phyloP scores from a whole-genome alignment of 1,139 yeast species.

The Debaryomycetaceae sp. region DNA sequence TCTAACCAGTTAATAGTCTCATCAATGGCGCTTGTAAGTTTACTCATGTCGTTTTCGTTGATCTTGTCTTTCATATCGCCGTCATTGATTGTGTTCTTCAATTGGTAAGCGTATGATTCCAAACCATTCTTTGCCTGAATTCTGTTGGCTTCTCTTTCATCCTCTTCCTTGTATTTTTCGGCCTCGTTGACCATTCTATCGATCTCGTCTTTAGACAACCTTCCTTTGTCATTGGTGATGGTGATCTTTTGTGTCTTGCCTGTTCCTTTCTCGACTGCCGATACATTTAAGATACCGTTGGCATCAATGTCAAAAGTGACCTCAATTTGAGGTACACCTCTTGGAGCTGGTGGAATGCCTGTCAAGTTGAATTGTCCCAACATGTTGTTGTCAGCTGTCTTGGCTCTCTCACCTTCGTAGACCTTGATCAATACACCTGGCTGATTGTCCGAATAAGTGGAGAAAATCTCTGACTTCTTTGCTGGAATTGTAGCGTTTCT shows the following conservation, averaged over 20 bases:
- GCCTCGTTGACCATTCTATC: slow-evolving; percentile 38
- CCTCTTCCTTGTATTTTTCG: slow-evolving; percentile 37
- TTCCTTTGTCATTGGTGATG: slow-evolving; percentile 37
- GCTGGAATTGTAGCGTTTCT: slow-evolving; percentile 97
- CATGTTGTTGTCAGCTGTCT: slow-evolving; percentile 90
- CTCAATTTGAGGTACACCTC: slow-evolving; percentile 96
- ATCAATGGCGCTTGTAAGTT: slow-evolving; percentile 37
- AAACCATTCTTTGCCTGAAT: slow-evolving; percentile 63
- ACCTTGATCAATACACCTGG: slow-evolving; percentile 95
- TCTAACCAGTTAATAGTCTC: slow-evolving; percentile 52
- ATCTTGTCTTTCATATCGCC: slow-evolving; percentile 51
- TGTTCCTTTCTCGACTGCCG: slow-evolving; percentile 87
- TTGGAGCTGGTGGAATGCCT: slow-evolving; percentile 97
- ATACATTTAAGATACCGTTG: slow-evolving; percentile 84
- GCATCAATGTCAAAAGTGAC: slow-evolving; percentile 92
- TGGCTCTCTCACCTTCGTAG: slow-evolving; percentile 94
- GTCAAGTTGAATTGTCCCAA: slow-evolving; percentile 91
- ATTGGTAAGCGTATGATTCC: slow-evolving; percentile 82
- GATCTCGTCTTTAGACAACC: slow-evolving; percentile 37
- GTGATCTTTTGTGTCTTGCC: slow-evolving; percentile 49
- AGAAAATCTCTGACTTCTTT: slow-evolving; percentile 89
- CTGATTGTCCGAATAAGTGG: slow-evolving; percentile 95
- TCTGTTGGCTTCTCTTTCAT: slow-evolving; percentile 32
- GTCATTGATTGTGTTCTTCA: slow-evolving; percentile 56
- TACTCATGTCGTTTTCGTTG: slow-evolving; percentile 38